Evolutionary conservation across 805 yeast genomes (phyloP).

Genomic region (Pichia kluyveri): DNA sequence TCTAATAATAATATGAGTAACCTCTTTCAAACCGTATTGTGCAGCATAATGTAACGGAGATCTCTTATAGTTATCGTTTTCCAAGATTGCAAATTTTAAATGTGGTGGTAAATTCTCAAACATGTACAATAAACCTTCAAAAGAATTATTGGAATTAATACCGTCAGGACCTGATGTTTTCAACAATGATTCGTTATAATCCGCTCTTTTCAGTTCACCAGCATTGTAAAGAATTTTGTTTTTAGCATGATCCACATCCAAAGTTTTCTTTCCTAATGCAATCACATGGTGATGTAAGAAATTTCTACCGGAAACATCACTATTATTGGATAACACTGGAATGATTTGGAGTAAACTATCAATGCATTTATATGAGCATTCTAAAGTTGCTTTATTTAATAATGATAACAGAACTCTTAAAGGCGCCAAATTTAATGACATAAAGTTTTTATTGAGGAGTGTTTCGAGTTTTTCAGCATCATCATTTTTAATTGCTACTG

Average conservation of each 20-base stretch:
- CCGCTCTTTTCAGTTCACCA: constrained; percentile 8
- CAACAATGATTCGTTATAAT: constrained; percentile 34
- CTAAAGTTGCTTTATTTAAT: constrained; percentile 55
- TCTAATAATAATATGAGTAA: constrained; percentile 48
- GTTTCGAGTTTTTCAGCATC: constrained; percentile 31
- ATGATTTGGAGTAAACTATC: constrained; percentile 43
- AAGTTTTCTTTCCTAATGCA: constrained; percentile 55
- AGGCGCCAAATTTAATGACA: constrained; percentile 42
- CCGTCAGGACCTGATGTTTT: constrained; percentile 59
- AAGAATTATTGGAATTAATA: constrained; percentile 45
- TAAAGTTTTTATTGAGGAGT: constrained; percentile 34
- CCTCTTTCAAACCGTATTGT: constrained; percentile 69
- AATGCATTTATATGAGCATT: constrained; percentile 48
- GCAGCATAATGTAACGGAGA: constrained; percentile 89
- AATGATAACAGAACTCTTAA: constrained; percentile 49
- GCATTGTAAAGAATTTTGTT: constrained; percentile 9
- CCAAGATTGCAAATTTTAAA: constrained; percentile 46
- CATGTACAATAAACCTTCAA: constrained; percentile 51
- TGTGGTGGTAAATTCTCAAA: constrained; percentile 47
- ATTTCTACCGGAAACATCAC: constrained; percentile 75
- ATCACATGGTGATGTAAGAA: constrained; percentile 80
- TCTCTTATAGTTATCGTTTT: constrained; percentile 66
- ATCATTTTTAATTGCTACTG: constrained; percentile 19
- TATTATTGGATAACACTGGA: constrained; percentile 47
- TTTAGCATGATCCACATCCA: constrained; percentile 23